Evolutionary conservation across 2,329 filamentous ascomycete genomes (phyloP), one percentile per base, ranked within the genome.

Genomic region (Neoscytalidium dimidiatum): DNA sequence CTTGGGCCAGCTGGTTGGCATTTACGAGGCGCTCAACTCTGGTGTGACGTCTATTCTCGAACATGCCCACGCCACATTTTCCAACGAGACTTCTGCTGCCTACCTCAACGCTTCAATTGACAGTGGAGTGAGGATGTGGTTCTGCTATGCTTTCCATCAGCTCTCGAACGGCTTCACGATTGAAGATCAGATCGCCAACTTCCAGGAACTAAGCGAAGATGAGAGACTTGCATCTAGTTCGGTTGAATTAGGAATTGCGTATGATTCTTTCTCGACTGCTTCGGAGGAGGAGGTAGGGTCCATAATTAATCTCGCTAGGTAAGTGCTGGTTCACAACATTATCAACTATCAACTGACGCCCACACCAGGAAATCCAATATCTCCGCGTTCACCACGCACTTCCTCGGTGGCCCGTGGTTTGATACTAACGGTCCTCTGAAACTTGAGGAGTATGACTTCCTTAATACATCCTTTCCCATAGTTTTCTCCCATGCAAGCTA

Each of bases 31-130:
- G 0, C 68, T 85, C 29, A 83, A 85, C 23, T 81, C 80, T 0
- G 84, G 84, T 1, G 82, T 84, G 3, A 86, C 84, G 0, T 83
- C 82, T 0, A 77, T 78, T 0, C 75, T 86, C 0, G 84, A 85
- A 57, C 82, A 85, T 53, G 82, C 83, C 1, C 81, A 82, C 19
- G 77, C 83, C 29, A 84, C 77, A 0, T 84, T 79, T 78, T 80
- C 76, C 0, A 73, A 77, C 9, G 78, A 78, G 0, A 78, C 77
- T 0, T 71, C 80, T 0, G 74, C 78, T 23, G 81, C 83, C 0
- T 83, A 82, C 0, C 70, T 84, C 1, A 76, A 80, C 4, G 84
- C 79, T 0, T 80, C 78, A 0, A 72, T 84, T 4, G 81, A 84
- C 14, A 84, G 83, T 43, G 79, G 82, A 2, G 81, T 80, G 0